Conservation (phyloP, 1,139 yeast species). For the Eremothecium sinecaudum region DNA sequence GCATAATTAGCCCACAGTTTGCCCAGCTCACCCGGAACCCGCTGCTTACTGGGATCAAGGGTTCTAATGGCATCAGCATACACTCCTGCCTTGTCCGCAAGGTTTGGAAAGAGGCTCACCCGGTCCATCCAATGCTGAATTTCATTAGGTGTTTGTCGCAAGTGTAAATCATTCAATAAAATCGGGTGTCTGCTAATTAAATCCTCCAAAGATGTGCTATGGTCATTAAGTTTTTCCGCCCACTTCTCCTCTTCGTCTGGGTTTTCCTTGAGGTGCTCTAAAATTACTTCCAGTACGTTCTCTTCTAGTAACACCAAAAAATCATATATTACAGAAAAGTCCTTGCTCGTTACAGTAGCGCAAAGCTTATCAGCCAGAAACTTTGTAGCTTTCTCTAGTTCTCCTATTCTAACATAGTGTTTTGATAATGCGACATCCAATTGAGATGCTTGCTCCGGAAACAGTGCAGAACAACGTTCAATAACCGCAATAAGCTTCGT, state of each 20-base stretch:
- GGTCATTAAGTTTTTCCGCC: conserved; percentile 32
- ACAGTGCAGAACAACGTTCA: conserved; percentile 36
- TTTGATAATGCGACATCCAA: conserved; percentile 44
- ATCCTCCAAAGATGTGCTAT: conserved; percentile 45
- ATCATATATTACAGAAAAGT: conserved; percentile 59
- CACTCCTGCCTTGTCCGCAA: conserved; percentile 42
- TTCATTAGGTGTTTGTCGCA: conserved; percentile 55
- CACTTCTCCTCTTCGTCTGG: conserved; percentile 14
- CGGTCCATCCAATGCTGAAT: conserved; percentile 64
- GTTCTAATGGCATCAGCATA: conserved; percentile 60
- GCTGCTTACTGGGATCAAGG: conserved; percentile 53
- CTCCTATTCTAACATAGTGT: conserved; percentile 36
- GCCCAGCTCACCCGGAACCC: conserved; percentile 36
- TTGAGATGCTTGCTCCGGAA: conserved; percentile 53
- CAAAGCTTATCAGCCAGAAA: conserved; percentile 28
- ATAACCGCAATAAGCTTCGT: conserved; percentile 33
- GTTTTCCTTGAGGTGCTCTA: conserved; percentile 28
- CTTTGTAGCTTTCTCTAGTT: conserved; percentile 38
- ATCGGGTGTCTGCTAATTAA: conserved; percentile 48
- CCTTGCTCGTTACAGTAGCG: conserved; percentile 44
- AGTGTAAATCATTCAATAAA: conserved; percentile 52
- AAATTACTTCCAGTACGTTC: conserved; percentile 34
- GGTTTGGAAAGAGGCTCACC: conserved; percentile 36
- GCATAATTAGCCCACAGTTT: conserved; percentile 68
- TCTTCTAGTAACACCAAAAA: conserved; percentile 58